Base-by-base conservation (phyloP, 2,329 filamentous ascomycete genomes). In the Ophiobolus disseminans region DNA sequence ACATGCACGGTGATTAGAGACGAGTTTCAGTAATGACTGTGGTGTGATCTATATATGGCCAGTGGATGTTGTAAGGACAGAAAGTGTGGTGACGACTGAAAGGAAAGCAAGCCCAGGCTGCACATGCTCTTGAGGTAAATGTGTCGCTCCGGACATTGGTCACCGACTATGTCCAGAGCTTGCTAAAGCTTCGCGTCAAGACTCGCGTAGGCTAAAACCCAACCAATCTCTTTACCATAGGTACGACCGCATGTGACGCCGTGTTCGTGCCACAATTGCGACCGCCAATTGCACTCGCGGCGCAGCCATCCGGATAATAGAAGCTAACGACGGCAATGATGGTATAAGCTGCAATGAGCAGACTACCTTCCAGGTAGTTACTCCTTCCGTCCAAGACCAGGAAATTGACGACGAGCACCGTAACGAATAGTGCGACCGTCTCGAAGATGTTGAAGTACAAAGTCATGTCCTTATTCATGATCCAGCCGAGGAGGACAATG, bases 361-460 rank as follows among this genome's bases (percentile, higher is more conserved):
- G 75, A 51, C 86, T 84, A 2, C 90, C 90, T 72, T 94, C 90
- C 0, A 93, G 80, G 77, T 90, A 94, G 62, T 93, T 90, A 54
- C 87, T 91, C 69, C 90, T 85, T 22, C 90, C 91, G 62, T 95
- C 90, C 16, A 87, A 81, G 39, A 95, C 90, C 34, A 96, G 75
- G 68, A 95, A 96, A 69, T 95, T 96, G 48, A 92, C 89, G 25
- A 96, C 80, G 32, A 96, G 83, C 0, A 90, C 89, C 2, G 90
- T 86, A 10, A 94, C 89, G 60, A 96, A 95, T 31, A 96, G 77
- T 31, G 89, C 87, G 17, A 91, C 76, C 2, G 82, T 85, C 67
- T 85, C 82, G 55, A 85, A 85, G 14, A 84, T 73, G 49, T 82
- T 84, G 63, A 85, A 85, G 72, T 84, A 84, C 9, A 85, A 67